Conservation (phyloP, 2,329 filamentous ascomycete genomes). For the Diaporthe sp. region DNA sequence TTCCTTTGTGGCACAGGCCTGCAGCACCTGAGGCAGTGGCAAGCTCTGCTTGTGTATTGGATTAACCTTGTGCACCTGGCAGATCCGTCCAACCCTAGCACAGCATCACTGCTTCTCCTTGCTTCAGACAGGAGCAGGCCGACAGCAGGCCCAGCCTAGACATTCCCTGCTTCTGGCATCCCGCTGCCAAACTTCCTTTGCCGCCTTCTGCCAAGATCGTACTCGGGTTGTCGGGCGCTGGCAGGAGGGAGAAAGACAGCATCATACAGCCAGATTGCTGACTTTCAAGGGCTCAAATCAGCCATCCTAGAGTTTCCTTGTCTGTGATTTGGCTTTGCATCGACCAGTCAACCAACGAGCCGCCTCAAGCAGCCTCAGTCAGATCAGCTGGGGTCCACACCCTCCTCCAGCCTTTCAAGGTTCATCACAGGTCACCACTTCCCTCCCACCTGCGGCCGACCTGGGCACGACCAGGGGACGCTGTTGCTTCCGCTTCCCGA, state of each 20-base stretch:
- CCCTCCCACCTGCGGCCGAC: conserved; percentile 31
- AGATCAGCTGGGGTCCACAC: conserved; percentile 27
- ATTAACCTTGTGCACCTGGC: conserved; percentile 27
- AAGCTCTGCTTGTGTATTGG: conserved; percentile 35
- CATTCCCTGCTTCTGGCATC: conserved; percentile 25
- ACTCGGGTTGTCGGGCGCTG: conserved; percentile 25
- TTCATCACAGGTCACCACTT: conserved; percentile 30
- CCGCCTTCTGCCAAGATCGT: conserved; percentile 14
- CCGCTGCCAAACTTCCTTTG: conserved; percentile 22
- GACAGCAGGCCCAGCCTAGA: conserved; percentile 30
- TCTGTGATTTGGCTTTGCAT: conserved; percentile 41
- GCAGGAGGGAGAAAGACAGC: conserved; percentile 27
- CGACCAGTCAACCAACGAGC: conserved; percentile 31
- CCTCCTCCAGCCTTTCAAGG: conserved; percentile 33
- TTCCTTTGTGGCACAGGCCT: conserved; percentile 39
- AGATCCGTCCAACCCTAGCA: conserved; percentile 35
- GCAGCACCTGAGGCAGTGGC: conserved; percentile 37
- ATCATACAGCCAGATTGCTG: conserved; percentile 23
- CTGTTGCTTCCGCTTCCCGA: conserved; percentile 37
- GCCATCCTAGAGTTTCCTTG: conserved; percentile 33
- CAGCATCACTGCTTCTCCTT: conserved; percentile 34
- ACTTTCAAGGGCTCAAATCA: conserved; percentile 30
- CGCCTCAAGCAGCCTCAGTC: conserved; percentile 34
- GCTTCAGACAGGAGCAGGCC: conserved; percentile 22
- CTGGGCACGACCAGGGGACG: conserved; percentile 37